phyloP scores from a whole-genome alignment of 257 asterid genomes.

The Rehmannia glutinosa region DNA sequence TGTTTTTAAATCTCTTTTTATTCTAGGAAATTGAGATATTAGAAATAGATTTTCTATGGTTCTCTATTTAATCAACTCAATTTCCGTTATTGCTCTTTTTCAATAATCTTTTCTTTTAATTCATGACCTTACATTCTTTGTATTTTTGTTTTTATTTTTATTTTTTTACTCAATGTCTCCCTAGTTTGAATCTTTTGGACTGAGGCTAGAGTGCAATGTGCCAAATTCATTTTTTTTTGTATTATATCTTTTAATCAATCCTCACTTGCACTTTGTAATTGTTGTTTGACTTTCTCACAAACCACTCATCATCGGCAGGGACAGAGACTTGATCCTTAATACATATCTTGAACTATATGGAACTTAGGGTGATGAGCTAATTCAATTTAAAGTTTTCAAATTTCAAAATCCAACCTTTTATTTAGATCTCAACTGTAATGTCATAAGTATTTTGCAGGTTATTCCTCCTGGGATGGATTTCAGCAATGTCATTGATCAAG shows the following conservation, averaged over 20 bases:
- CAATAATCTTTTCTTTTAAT: no score
- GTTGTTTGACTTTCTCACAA: not conserved
- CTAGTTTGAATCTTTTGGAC: no score
- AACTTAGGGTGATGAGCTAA: not conserved
- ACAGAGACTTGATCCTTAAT: not conserved
- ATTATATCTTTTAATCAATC: not conserved
- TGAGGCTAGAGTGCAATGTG: no score
- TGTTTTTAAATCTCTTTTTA: not conserved
- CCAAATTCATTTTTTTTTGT: not conserved
- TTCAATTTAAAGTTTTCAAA: not conserved
- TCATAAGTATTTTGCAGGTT: slow-evolving; percentile 51
- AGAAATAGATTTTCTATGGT: not conserved
- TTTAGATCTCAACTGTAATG: not conserved
- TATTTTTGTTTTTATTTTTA: no score
- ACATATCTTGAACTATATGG: not conserved
- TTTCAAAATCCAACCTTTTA: not conserved
- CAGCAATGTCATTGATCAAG: slow-evolving; percentile 63
- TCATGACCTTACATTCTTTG: no score
- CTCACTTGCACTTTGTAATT: not conserved
- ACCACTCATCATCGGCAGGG: not conserved
- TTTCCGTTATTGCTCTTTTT: not conserved
- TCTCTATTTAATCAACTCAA: no score
- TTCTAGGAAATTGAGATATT: not conserved
- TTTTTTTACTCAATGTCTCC: no score
- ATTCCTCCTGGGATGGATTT: slow-evolving; percentile 95